Conservation (phyloP, 2,329 filamentous ascomycete genomes). For the Periglandula ipomoeae region DNA sequence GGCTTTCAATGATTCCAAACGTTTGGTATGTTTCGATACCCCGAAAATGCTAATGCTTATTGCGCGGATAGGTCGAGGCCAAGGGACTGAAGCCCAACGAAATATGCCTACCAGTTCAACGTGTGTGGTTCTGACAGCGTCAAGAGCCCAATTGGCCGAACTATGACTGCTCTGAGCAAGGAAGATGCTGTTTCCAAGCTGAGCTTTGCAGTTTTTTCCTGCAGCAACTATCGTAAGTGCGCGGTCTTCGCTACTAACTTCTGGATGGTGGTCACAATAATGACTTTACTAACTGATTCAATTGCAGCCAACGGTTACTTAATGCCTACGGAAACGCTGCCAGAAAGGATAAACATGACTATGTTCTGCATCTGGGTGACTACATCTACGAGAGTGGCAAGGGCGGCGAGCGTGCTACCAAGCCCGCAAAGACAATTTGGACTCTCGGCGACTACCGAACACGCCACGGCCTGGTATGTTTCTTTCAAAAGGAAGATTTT, state of each 20-base stretch:
- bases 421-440: slow-evolving; percentile 20
- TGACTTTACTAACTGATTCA: not conserved
- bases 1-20: fast-evolving
- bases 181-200: slow-evolving; percentile 48
- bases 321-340: slow-evolving; percentile 51
- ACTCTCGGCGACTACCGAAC: slow-evolving; percentile 34
- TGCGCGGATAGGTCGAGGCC: slow-evolving; percentile 48
- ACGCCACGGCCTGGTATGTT: slow-evolving; percentile 26
- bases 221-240: slow-evolving; percentile 54
- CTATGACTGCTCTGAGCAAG: slow-evolving; percentile 56
- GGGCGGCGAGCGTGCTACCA: slow-evolving; percentile 20
- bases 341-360: slow-evolving; percentile 51
- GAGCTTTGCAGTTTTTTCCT: slow-evolving; percentile 61
- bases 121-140: slow-evolving; percentile 52
- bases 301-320: slow-evolving; percentile 37
- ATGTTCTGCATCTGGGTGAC: slow-evolving; percentile 49
- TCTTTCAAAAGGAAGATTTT: not conserved
- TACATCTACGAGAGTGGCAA: slow-evolving; percentile 53
- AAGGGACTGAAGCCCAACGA: slow-evolving; percentile 51
- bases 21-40: not conserved
- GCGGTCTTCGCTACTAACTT: not conserved
- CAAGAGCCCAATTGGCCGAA: slow-evolving; percentile 54
- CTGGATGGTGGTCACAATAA: too few relatives aligned
- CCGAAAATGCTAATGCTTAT: not conserved
- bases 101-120: slow-evolving; percentile 61